A percentile compares a stretch with the other conserved stretches of the same genome.
Conservation (phyloP, 1,284 basidiomycete genomes). For the Veloporphyrellus conicus region DNA sequence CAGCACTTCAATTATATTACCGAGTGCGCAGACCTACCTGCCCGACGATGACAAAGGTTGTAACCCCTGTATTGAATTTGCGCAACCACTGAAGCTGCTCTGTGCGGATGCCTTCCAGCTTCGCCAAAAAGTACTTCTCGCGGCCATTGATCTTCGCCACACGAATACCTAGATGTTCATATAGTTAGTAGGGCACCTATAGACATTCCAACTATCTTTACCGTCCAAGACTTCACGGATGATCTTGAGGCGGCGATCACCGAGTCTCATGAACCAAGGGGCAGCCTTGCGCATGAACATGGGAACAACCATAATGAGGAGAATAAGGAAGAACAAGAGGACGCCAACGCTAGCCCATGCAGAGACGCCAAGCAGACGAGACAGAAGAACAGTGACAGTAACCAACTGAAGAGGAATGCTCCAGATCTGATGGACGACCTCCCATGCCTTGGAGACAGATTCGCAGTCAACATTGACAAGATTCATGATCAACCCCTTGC, state of each 20-base stretch:
- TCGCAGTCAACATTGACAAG: constrained; percentile 31
- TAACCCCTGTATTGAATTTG: constrained; percentile 27
- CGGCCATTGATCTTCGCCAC: constrained; percentile 28
- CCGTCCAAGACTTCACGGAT: constrained; percentile 30
- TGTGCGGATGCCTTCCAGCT: constrained; percentile 23
- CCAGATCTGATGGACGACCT: constrained; percentile 27
- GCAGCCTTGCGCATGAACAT: constrained; percentile 32
- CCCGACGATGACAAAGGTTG: constrained; percentile 28
- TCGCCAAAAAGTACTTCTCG: constrained; percentile 22
- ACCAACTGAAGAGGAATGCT: constrained; percentile 27
- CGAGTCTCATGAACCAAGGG: constrained; percentile 27
- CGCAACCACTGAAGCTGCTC: constrained; percentile 28
- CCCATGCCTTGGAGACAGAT: constrained; percentile 29
- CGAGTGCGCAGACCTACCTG: constrained; percentile 11
- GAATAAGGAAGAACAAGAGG: constrained; percentile 21
- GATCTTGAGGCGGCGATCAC: constrained; percentile 27
- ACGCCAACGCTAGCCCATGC: constrained; percentile 32
- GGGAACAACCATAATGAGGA: constrained; percentile 30
- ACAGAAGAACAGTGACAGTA: constrained; percentile 20
- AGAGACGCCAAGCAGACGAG: constrained; percentile 28
- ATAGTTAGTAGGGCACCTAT: background rate
- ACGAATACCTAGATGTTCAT: constrained; percentile 18
- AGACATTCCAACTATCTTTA: background rate
- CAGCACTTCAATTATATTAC: background rate
- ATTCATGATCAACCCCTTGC: constrained; percentile 29